Conservation (phyloP, 2,329 filamentous ascomycete genomes). For the Hypoxylon sp. region DNA sequence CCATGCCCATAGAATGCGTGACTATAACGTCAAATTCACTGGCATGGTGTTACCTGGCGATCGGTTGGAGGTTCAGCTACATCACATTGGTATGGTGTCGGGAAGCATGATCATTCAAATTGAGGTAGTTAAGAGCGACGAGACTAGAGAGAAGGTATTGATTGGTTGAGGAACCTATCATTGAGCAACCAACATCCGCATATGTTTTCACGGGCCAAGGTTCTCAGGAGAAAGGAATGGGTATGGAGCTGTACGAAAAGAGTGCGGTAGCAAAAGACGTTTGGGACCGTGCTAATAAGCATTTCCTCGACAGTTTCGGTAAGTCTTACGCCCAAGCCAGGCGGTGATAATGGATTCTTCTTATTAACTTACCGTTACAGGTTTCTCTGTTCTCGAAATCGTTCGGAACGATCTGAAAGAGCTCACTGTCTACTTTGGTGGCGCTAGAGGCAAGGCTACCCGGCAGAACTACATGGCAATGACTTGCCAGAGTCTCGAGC, state of each 20-base stretch:
- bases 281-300: conserved; percentile 56
- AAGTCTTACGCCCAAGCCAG: conserved; percentile 28
- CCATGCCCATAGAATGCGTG: conserved; percentile 43
- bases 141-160: conserved; percentile 52
- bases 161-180: conserved; percentile 42
- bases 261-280: conserved; percentile 51
- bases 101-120: conserved; percentile 53
- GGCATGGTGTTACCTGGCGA: conserved; percentile 56
- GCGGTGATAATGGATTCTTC: background rate
- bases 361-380: conserved; percentile 24
- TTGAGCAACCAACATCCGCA: conserved; percentile 52
- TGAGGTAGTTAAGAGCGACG: conserved; percentile 48
- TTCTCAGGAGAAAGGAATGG: conserved; percentile 56
- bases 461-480: conserved; percentile 54
- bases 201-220: conserved; percentile 60
- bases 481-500: conserved; percentile 45
- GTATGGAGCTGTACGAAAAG: conserved; percentile 57
- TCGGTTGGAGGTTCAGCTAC: conserved; percentile 48
- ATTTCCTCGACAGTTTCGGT: conserved; percentile 52
- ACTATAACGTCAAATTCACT: conserved; percentile 51
- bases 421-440: conserved; percentile 56
- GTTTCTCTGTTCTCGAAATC: conserved; percentile 52
- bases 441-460: conserved; percentile 50
- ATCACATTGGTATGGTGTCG: conserved; percentile 54
- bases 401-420: conserved; percentile 56